phyloP scores from a whole-genome alignment of 352 stramenopile species.

The Globisporangium apiculatum region DNA sequence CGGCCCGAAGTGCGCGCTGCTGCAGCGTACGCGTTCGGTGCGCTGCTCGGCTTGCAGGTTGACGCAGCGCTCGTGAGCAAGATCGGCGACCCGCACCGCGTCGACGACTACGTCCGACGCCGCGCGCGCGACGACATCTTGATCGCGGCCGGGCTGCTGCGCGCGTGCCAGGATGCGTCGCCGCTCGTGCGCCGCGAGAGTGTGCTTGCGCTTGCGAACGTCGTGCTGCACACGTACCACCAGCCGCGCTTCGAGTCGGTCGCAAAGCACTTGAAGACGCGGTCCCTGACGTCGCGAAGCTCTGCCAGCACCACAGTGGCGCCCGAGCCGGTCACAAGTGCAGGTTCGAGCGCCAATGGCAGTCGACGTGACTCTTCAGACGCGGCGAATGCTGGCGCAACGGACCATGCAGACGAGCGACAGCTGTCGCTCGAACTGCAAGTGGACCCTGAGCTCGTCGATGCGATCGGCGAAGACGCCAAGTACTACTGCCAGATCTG shows the following conservation, averaged over 20 bases:
- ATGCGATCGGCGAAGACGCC: conserved; percentile 46
- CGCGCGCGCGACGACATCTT: conserved; percentile 61
- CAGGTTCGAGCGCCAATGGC: neutral
- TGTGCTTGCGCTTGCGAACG: conserved; percentile 73
- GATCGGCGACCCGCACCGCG: conserved; percentile 31
- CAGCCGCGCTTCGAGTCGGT: conserved; percentile 79
- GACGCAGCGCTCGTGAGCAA: conserved; percentile 45
- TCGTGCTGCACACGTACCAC: conserved; percentile 86
- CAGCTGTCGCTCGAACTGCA: conserved; percentile 20
- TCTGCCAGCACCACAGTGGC: neutral
- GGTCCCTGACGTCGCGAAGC: conserved; percentile 15
- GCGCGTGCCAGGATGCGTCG: conserved; percentile 69
- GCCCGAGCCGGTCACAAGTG: neutral
- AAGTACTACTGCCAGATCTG: conserved; percentile 86
- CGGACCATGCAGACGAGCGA: conserved; percentile 1
- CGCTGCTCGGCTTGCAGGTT: conserved; percentile 83
- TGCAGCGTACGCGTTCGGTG: conserved; percentile 91
- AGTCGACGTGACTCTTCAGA: neutral
- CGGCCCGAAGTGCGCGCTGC: conserved; percentile 88
- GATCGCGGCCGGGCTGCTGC: conserved; percentile 60
- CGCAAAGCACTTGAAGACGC: conserved; percentile 74
- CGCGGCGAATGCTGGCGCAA: neutral
- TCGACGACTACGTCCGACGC: conserved; percentile 58
- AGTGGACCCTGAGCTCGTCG: conserved; percentile 34
- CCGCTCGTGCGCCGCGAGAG: conserved; percentile 80